phyloP scores from a whole-genome alignment of 2,329 filamentous ascomycete species.

The Ascochyta fabae region DNA sequence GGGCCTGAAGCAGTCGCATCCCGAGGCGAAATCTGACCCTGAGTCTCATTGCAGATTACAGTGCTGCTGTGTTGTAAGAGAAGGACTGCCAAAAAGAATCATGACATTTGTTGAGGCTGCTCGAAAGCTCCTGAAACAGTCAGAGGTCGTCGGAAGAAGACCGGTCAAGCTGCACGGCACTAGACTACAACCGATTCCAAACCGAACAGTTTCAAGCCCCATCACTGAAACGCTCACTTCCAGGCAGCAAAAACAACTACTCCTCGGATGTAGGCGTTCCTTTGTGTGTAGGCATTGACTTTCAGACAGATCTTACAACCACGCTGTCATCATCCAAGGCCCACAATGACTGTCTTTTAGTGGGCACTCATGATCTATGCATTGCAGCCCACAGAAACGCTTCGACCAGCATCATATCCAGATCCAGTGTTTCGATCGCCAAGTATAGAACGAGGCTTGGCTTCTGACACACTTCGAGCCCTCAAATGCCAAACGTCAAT shows the following conservation, averaged over 20 bases:
- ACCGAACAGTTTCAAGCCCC: slow-evolving; percentile 35
- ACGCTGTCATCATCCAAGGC: not conserved
- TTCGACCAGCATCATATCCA: not conserved
- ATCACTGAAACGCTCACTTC: slow-evolving; percentile 19
- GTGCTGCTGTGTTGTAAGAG: slow-evolving; percentile 10
- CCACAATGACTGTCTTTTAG: not conserved
- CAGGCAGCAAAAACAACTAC: not conserved
- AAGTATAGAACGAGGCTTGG: slow-evolving; percentile 29
- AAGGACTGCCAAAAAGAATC: not conserved
- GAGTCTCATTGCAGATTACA: slow-evolving; percentile 2
- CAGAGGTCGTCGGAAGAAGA: slow-evolving; percentile 10
- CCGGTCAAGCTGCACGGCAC: slow-evolving; percentile 20
- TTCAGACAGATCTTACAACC: not conserved
- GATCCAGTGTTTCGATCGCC: slow-evolving; percentile 33
- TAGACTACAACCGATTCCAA: slow-evolving; percentile 29
- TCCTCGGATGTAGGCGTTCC: not conserved
- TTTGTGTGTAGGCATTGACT: not conserved
- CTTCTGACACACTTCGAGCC: slow-evolving; percentile 35
- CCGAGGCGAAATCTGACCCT: not conserved
- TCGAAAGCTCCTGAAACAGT: slow-evolving; percentile 23
- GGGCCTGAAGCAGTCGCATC: slow-evolving; percentile 6
- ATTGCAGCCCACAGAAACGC: not conserved
- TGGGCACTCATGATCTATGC: not conserved
- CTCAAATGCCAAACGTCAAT: slow-evolving; percentile 44
- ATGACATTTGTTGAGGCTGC: not conserved